These are phyloP conservation scores for Pichia gijzeniarum DNA, from an alignment of 805 yeast species.

Conservation along the genomic window DNA sequence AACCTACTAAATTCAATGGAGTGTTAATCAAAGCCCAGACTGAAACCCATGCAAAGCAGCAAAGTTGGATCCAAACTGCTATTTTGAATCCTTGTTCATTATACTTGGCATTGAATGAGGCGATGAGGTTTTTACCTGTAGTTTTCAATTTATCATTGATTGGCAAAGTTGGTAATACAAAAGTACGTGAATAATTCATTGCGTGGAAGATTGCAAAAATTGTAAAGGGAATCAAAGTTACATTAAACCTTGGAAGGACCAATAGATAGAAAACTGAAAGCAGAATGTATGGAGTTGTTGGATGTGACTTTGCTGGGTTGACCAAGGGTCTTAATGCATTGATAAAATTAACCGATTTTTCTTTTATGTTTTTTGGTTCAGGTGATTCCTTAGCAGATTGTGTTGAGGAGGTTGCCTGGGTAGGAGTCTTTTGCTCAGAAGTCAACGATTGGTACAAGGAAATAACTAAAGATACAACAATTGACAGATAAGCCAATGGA, in stretches of 20 bases:
- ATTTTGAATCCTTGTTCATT: slow-evolving; percentile 53
- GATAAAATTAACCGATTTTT: not conserved
- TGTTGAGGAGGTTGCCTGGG: slow-evolving; percentile 16
- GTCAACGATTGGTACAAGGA: slow-evolving; percentile 54
- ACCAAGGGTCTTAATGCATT: slow-evolving; percentile 4
- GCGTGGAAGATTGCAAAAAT: slow-evolving; percentile 80
- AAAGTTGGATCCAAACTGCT: slow-evolving; percentile 52
- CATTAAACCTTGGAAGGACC: slow-evolving; percentile 50
- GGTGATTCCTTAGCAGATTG: slow-evolving; percentile 37
- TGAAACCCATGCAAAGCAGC: slow-evolving; percentile 23
- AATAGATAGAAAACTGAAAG: slow-evolving; percentile 49
- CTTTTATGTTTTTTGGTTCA: slow-evolving; percentile 10
- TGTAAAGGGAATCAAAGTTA: slow-evolving; percentile 67
- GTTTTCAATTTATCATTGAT: slow-evolving; percentile 21
- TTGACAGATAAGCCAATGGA: slow-evolving; percentile 54
- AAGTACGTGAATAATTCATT: slow-evolving; percentile 59
- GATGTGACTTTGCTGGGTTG: slow-evolving; percentile 9
- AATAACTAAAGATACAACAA: slow-evolving; percentile 67
- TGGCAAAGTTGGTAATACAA: slow-evolving; percentile 54
- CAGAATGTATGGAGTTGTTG: slow-evolving; percentile 49
- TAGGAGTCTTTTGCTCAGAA: slow-evolving; percentile 28
- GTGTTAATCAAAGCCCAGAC: slow-evolving; percentile 31
- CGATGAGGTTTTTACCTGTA: slow-evolving; percentile 25
- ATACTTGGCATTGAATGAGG: slow-evolving; percentile 41
- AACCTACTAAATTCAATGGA: slow-evolving; percentile 13